Percentiles rank a stretch among this genome's conserved stretches.
Evolutionary conservation across 169 alveolate species (phyloP).

Genomic region (Eimeria maxima): DNA sequence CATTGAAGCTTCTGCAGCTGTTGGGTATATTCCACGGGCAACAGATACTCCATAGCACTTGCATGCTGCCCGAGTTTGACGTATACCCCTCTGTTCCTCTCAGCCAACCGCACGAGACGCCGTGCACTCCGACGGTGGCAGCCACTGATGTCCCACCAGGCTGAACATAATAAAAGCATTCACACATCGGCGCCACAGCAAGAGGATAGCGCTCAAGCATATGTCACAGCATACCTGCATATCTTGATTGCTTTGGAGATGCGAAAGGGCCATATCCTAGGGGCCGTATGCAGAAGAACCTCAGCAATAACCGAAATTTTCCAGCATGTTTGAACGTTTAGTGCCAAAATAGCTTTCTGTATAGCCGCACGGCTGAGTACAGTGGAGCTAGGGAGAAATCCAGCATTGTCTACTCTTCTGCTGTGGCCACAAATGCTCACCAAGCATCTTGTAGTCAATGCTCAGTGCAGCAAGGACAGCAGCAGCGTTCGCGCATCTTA

Average conservation of each 20-base stretch:
- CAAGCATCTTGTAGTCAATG: constrained; percentile 75
- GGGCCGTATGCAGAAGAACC: neutral
- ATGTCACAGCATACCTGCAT: neutral
- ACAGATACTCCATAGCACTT: constrained; percentile 85
- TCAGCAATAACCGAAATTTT: neutral
- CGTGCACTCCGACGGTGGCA: constrained; percentile 84
- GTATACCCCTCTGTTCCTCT: constrained; percentile 88
- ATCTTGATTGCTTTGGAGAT: neutral
- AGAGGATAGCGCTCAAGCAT: neutral
- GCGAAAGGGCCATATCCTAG: neutral
- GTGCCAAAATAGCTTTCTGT: neutral
- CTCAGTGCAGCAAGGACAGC: constrained; percentile 72
- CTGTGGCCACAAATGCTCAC: constrained; percentile 20
- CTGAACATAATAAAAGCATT: constrained; percentile 32
- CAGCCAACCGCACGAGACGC: constrained; percentile 79
- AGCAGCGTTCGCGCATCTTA: constrained; percentile 66
- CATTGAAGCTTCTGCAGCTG: constrained; percentile 84
- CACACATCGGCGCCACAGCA: neutral
- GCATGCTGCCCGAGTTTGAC: constrained; percentile 89
- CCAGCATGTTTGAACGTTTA: neutral
- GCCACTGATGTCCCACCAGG: constrained; percentile 68
- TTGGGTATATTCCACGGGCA: constrained; percentile 88
- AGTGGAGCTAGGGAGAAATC: neutral
- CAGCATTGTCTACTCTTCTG: neutral
- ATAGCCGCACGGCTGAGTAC: neutral